These are phyloP conservation scores for Haplographium delicatum DNA, from an alignment of 495 filamentous ascomycete genomes.

Conservation along the genomic window DNA sequence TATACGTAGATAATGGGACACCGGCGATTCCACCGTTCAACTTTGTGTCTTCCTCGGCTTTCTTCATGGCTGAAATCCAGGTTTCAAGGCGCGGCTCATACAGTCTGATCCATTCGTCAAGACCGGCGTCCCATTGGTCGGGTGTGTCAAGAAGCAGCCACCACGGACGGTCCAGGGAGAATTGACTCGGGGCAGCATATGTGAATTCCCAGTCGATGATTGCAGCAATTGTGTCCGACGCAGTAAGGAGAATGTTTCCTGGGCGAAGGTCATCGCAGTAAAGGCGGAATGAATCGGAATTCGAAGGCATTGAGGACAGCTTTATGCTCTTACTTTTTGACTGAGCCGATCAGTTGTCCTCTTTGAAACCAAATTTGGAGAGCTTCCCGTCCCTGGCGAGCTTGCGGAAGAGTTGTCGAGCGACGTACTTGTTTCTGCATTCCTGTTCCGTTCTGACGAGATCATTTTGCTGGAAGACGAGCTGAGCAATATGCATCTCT, in stretches of 20 bases:
- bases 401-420: slow-evolving; percentile 32
- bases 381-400: slow-evolving; percentile 28
- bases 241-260: slow-evolving; percentile 25
- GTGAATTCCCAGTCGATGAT: slow-evolving; percentile 38
- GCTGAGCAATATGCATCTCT: slow-evolving; percentile 35
- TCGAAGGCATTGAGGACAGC: neutral
- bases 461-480: slow-evolving; percentile 38
- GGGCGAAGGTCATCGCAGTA: slow-evolving; percentile 27
- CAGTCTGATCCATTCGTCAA: slow-evolving; percentile 24
- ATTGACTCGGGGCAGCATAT: slow-evolving; percentile 35
- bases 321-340: neutral
- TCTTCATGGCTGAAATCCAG: slow-evolving; percentile 29
- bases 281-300: slow-evolving; percentile 12
- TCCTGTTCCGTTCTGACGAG: slow-evolving; percentile 31
- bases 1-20: slow-evolving; percentile 13
- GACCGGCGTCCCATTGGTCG: slow-evolving; percentile 31
- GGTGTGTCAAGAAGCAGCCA: slow-evolving; percentile 38
- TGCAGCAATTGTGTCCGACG: slow-evolving; percentile 8
- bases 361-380: slow-evolving; percentile 24
- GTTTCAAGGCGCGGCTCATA: slow-evolving; percentile 24
- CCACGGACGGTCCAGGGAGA: slow-evolving; percentile 36
- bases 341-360: slow-evolving; percentile 31
- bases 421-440: slow-evolving; percentile 31
- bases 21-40: neutral
- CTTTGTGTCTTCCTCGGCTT: slow-evolving; percentile 24